Percentiles rank a stretch among this genome's conserved stretches.
phyloP scores from a whole-genome alignment of 73 alveolate genomes.

The Paramecium biaurelia region DNA sequence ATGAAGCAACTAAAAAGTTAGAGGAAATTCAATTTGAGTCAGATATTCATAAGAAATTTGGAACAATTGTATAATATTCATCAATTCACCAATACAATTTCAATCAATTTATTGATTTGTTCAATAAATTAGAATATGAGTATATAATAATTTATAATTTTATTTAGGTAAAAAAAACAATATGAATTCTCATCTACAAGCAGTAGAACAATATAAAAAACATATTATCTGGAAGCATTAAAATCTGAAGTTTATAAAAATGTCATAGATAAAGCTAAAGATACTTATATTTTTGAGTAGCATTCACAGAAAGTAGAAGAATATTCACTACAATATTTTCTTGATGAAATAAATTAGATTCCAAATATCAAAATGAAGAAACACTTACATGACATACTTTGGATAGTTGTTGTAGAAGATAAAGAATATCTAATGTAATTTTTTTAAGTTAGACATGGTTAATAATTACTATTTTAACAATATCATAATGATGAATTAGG shows the following conservation, averaged over 20 bases:
- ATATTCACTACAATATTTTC: not conserved
- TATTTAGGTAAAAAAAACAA: not conserved
- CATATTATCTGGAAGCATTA: not conserved
- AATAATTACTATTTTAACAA: not conserved
- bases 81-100: not conserved
- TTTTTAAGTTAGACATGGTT: slow-evolving; percentile 22
- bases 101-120: not conserved
- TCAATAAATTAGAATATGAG: not conserved
- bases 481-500: not conserved
- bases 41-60: not conserved
- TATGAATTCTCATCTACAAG: not conserved
- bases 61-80: not conserved
- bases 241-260: not conserved
- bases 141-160: not conserved
- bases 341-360: not conserved
- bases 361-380: not conserved
- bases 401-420: not conserved
- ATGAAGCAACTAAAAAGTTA: not conserved
- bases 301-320: not conserved
- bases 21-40: not conserved
- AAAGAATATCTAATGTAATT: not conserved
- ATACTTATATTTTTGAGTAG: slow-evolving; percentile 2
- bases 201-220: not conserved
- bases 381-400: not conserved
- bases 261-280: not conserved